These are phyloP conservation scores for Hypomyces rosellus DNA, from an alignment of 2,329 filamentous ascomycete species.

Conservation along the genomic window DNA sequence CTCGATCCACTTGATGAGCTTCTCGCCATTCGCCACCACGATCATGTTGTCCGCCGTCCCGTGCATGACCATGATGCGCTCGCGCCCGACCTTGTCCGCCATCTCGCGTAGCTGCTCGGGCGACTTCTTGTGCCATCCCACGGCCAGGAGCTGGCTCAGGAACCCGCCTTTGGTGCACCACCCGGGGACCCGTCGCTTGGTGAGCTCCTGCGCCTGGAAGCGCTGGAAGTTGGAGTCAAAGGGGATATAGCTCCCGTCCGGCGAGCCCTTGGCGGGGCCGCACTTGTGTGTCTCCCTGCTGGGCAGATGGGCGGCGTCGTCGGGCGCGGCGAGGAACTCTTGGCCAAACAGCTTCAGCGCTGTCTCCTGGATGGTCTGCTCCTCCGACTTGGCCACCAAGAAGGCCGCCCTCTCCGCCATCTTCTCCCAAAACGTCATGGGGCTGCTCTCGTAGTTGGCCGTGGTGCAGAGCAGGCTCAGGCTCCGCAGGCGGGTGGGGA, in stretches of 20 bases:
- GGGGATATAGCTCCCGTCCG: slow-evolving; percentile 34
- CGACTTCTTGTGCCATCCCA: slow-evolving; percentile 73
- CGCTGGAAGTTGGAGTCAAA: slow-evolving; percentile 77
- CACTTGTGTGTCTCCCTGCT: slow-evolving; percentile 34
- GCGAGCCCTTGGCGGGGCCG: slow-evolving; percentile 23
- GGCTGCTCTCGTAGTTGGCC: slow-evolving; percentile 52
- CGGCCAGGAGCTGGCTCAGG: slow-evolving; percentile 70
- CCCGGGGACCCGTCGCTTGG: slow-evolving; percentile 57
- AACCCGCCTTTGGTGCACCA: slow-evolving; percentile 63
- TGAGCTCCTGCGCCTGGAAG: slow-evolving; percentile 72
- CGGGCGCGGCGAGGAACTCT: slow-evolving; percentile 53
- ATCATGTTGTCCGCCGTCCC: slow-evolving; percentile 76
- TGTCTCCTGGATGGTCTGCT: slow-evolving; percentile 58
- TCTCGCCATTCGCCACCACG: slow-evolving; percentile 59
- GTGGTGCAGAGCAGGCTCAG: slow-evolving; percentile 58
- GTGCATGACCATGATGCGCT: slow-evolving; percentile 71
- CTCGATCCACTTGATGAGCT: slow-evolving; percentile 58
- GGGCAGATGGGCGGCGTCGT: slow-evolving; percentile 50
- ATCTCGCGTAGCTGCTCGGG: slow-evolving; percentile 57
- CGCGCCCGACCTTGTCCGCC: slow-evolving; percentile 62
- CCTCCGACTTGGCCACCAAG: slow-evolving; percentile 64
- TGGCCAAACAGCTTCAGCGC: slow-evolving; percentile 60
- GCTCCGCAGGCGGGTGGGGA: slow-evolving; percentile 47
- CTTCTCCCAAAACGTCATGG: slow-evolving; percentile 50
- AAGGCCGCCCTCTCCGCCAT: slow-evolving; percentile 49